Evolutionary conservation across 2,329 filamentous ascomycete species (phyloP), one percentile per base, ranked within the genome.

Genomic region (Pseudophaeomoniella oleicola): DNA sequence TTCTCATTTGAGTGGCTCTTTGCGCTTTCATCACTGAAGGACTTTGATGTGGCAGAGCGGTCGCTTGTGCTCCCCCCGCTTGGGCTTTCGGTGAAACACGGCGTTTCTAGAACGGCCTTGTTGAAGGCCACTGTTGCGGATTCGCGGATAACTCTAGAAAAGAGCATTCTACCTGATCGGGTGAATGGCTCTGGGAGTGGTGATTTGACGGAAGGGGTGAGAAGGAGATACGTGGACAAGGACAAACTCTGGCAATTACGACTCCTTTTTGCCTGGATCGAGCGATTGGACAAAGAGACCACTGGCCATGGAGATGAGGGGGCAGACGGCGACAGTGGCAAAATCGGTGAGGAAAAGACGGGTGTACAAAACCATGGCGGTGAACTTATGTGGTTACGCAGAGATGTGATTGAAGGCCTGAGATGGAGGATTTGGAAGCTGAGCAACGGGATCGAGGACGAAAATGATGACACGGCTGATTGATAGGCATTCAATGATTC

Each of bases 1-100:
- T 2, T 50, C 49, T 3, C 54, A 54, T 72, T 88, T 49, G 75
- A 80, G 42, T 88, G 83, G 80, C 52, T 94, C 1, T 84, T 93
- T 52, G 58, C 65, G 1, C 66, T 85, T 0, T 63, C 69, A 0
- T 44, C 68, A 39, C 50, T 81, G 62, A 40, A 54, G 47, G 50
- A 58, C 45, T 43, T 72, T 65, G 53, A 81, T 62, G 53, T 79
- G 36, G 74, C 78, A 0, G 85, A 93, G 48, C 70, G 73, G 37
- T 68, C 68, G 1, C 61, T 75, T 16, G 66, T 83, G 3, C 61
- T 85, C 62, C 17, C 50, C 48, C 9, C 43, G 46, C 12, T 49
- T 3, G 61, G 67, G 17, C 69, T 64, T 4, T 60, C 57, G 5
- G 55, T 54, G 16, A 54, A 56, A 31, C 51, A 57, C 22, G 22